phyloP scores from a whole-genome alignment of 1,139 yeast genomes.

The Suhomyces maxii region DNA sequence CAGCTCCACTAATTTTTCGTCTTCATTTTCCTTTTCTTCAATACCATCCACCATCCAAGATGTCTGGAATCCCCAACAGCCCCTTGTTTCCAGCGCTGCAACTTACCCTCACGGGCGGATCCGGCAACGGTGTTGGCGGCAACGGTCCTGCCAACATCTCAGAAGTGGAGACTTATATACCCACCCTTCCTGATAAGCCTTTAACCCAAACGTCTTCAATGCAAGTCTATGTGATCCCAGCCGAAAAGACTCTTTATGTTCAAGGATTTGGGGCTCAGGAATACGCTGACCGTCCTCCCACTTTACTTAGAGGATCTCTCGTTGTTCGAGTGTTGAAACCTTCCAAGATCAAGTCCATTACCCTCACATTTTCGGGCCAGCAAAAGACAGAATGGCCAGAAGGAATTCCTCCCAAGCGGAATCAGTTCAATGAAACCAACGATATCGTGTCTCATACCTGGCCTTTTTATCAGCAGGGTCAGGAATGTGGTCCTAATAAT shows the following conservation, averaged over 20 bases:
- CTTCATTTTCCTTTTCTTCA: too few relatives aligned
- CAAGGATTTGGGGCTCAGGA: constrained; percentile 79
- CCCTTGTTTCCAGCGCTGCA: constrained; percentile 37
- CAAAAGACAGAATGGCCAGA: constrained; percentile 97
- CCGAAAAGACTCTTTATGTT: constrained; percentile 77
- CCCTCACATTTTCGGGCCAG: constrained; percentile 65
- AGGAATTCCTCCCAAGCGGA: constrained; percentile 89
- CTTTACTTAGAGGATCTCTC: constrained; percentile 80
- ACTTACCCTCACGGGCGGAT: constrained; percentile 19
- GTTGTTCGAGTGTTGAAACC: constrained; percentile 72
- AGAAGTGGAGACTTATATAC: constrained; percentile 19
- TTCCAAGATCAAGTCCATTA: constrained; percentile 69
- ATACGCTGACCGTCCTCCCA: constrained; percentile 70
- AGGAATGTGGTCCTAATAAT: constrained; percentile 40
- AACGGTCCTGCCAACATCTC: not conserved
- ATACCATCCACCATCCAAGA: too few relatives aligned
- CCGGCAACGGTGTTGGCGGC: not conserved
- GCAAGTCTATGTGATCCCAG: constrained; percentile 58
- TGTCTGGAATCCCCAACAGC: constrained; percentile 18
- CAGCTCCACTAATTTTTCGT: too few relatives aligned
- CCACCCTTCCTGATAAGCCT: constrained; percentile 53
- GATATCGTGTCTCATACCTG: constrained; percentile 79
- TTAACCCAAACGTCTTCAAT: constrained; percentile 47
- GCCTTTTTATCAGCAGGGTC: constrained; percentile 74
- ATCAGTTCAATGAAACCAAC: constrained; percentile 61